These are phyloP conservation scores for Taphrina sp. DNA, from an alignment of 1,139 yeast species.

Conservation along the genomic window DNA sequence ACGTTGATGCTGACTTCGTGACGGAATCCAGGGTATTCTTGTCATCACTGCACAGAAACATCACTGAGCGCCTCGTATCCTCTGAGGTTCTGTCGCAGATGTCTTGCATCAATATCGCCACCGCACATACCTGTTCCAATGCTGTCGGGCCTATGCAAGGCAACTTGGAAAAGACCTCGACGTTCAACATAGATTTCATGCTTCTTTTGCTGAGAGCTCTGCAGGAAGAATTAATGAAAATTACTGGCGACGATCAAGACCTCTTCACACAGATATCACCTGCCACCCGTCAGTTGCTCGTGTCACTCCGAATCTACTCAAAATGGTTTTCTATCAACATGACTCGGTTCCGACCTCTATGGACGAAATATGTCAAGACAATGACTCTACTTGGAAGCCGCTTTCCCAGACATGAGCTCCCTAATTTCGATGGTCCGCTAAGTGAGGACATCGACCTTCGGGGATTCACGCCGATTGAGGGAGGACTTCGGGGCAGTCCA, in stretches of 20 bases:
- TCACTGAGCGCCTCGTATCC: constrained; percentile 33
- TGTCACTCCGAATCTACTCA: constrained; percentile 35
- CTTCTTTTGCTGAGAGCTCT: constrained; percentile 25
- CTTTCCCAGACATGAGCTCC: constrained; percentile 27
- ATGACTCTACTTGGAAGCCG: constrained; percentile 31
- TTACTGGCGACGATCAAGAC: not conserved
- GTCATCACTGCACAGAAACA: not conserved
- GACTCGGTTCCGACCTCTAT: constrained; percentile 14
- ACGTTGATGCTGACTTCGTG: not conserved
- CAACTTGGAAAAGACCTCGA: constrained; percentile 1
- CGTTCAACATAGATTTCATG: constrained; percentile 22
- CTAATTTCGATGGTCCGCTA: constrained; percentile 31
- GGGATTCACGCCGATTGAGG: constrained; percentile 36
- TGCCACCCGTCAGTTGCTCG: constrained; percentile 33
- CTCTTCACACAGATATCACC: constrained; percentile 27
- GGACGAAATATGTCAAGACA: constrained; percentile 33
- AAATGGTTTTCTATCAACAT: constrained; percentile 33
- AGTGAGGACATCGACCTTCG: constrained; percentile 37
- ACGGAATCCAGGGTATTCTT: constrained; percentile 3
- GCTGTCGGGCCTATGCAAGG: not conserved
- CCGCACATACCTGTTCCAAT: constrained; percentile 15
- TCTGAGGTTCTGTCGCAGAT: constrained; percentile 34
- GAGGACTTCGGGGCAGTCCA: constrained; percentile 30
- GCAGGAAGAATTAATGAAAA: constrained; percentile 9
- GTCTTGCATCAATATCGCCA: constrained; percentile 35